Conservation (phyloP, 768 basidiomycete genomes). For the Rhodosporidiobolus sp. region DNA sequence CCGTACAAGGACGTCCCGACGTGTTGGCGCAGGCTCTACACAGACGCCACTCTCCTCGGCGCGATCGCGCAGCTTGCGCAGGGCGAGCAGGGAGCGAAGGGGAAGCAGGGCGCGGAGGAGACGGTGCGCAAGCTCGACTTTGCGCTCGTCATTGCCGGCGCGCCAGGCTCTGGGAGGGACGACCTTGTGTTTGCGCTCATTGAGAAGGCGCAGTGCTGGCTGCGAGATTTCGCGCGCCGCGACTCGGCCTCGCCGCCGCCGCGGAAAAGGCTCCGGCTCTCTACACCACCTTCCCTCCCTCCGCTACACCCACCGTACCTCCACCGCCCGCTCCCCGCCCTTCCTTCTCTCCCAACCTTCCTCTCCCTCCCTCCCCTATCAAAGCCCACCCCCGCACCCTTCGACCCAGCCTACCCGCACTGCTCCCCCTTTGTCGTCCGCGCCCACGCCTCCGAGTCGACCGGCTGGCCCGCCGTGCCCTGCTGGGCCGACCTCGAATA, state of each 20-base stretch:
- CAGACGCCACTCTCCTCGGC: conserved; percentile 66
- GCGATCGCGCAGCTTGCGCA: conserved; percentile 33
- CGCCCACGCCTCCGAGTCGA: conserved; percentile 55
- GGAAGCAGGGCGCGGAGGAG: conserved; percentile 35
- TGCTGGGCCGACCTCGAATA: conserved; percentile 72
- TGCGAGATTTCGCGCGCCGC: neutral
- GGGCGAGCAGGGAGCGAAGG: neutral
- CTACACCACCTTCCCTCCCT: conserved; percentile 11
- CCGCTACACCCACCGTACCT: conserved; percentile 28
- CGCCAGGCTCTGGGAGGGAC: conserved; percentile 60
- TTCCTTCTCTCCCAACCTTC: conserved; percentile 53
- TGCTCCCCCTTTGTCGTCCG: conserved; percentile 69
- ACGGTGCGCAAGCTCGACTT: conserved; percentile 65
- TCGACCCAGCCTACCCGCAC: conserved; percentile 58
- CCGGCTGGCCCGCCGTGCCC: conserved; percentile 89
- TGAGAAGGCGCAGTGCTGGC: conserved; percentile 56
- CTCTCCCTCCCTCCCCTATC: conserved; percentile 51
- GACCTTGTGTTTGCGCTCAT: conserved; percentile 68
- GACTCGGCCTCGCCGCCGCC: neutral
- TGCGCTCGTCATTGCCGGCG: conserved; percentile 79
- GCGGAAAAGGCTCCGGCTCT: conserved; percentile 3
- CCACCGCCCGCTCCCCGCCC: conserved; percentile 43
- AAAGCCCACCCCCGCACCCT: conserved; percentile 52
- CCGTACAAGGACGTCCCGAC: conserved; percentile 47
- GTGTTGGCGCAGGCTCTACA: conserved; percentile 56